These are phyloP conservation scores for Aspergillus cejpii DNA, from an alignment of 2,329 filamentous ascomycete genomes.

Conservation along the genomic window DNA sequence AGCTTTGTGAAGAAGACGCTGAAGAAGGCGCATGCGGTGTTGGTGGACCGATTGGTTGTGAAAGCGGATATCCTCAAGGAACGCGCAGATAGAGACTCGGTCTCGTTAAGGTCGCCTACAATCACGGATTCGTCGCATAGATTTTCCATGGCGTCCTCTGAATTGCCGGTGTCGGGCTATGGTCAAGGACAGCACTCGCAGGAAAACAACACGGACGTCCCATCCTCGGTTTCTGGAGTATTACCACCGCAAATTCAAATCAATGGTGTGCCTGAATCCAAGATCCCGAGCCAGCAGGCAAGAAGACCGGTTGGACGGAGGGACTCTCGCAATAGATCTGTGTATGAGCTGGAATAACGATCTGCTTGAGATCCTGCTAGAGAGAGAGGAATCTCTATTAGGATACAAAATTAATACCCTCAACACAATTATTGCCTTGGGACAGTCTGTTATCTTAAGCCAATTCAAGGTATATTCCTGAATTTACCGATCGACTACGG, in stretches of 20 bases:
- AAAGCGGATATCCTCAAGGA: slow-evolving; percentile 42
- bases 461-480: neutral
- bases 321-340: neutral
- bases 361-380: neutral
- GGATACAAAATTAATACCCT: no score
- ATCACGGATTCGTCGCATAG: neutral
- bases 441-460: no score
- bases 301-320: neutral
- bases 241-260: neutral
- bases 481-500: no score
- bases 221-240: no score
- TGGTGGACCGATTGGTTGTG: slow-evolving; percentile 59
- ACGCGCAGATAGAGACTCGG: slow-evolving; percentile 5
- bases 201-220: no score
- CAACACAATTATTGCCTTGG: no score
- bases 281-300: neutral
- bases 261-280: neutral
- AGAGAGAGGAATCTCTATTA: no score
- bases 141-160: neutral
- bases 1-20: slow-evolving; percentile 76
- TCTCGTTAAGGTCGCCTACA: neutral
- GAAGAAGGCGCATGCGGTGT: slow-evolving; percentile 63
- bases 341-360: neutral
- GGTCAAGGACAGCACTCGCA: neutral
- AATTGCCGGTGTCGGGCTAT: neutral